Evolutionary conservation across 495 filamentous ascomycete genomes (phyloP), one percentile per base, ranked within the genome.

Genomic region (Aspergillus egyptiacus): DNA sequence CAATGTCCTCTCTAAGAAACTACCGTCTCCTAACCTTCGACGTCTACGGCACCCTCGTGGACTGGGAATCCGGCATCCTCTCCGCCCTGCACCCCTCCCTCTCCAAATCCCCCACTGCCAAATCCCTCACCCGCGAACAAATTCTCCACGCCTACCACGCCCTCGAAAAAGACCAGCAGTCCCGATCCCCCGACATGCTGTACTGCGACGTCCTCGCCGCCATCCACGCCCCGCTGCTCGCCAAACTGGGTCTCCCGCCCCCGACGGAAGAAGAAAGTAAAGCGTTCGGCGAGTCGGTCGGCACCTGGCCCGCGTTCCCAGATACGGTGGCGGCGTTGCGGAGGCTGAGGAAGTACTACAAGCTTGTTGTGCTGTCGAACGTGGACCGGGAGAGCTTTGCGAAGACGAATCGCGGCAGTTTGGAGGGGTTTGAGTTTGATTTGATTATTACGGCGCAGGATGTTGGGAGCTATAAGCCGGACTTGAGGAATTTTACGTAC

Each of bases 41-140:
- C 63, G 79, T 86, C 72, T 91, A 87, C 63, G 85, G 87, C 62
- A 94, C 88, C 0, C 75, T 91, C 19, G 81, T 91, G 40, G 85
- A 91, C 72, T 87, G 84, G 84, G 79, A 89, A 62, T 47, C 39
- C 5, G 72, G 71, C 25, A 69, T 76, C 19, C 54, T 71, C 24
- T 23, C 49, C 2, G 64, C 66, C 4, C 54, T 77, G 6, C 49
- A 60, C 23, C 75, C 79, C 1, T 59, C 76, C n/a, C 58, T 75
- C 33, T 42, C 62, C 14, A 62, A 63, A 18, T 68, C 69, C 0
- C 32, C 68, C 23, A 49, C 65, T 35, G 11, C 1, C 5, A 38
- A 50, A 15, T 13, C 9, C 31, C 68, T 75, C 61, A 62, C 75
- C 0, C 69, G 68, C 43, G 56, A 69, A 43, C 58, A 68, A 35